Base-by-base conservation (phyloP, 129 eudicot species). In the Ambrosia trifida region DNA sequence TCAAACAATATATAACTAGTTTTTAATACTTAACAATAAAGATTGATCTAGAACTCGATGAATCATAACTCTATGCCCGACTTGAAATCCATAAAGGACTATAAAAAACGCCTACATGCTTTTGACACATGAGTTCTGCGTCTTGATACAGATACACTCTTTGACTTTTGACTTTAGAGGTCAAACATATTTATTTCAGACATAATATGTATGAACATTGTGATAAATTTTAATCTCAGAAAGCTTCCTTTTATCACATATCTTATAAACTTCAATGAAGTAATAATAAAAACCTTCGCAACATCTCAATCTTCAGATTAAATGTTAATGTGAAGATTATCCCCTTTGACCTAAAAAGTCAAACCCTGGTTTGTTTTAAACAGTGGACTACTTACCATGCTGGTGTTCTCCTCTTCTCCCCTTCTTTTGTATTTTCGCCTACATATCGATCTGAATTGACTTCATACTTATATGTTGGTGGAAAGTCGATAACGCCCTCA, bases 401-500 rank as follows among this genome's bases (percentile, higher is more conserved):
- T 47, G 99, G 99, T 24, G 99, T 85, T 86, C 99, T 81, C 78
- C 76, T 83, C 76, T 95, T 95, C 74, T 95, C 97, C 69, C 97
- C 97, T 86, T 90, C 98, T 84, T 75, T 95, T 70, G 89, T 89
- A 68, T 81, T 81, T 72, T 90, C 96, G 30, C 96, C 96, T 11
- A 88, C 96, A 66, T 87, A 95, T 77, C 86, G 81, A 64, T 95
- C 97, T 13, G 91, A 80, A 74, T 87, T 79, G 68, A 84, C 61
- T 67, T 86, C 96, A 56, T 95, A 95, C 72, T 95, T 95, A 79
- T 95, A 95, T 17, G 99, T 90, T 3, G 99, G 99, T 0, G 99
- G 86, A 54, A 95, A 95, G 64, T 81, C 74, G 40, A 95, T 85
- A 36, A 24, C 59, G 16, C 99, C 99, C 73, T 95, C 99, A 18